These are phyloP conservation scores for Pleurotus eryngii DNA, from an alignment of 768 basidiomycete genomes.

Conservation along the genomic window DNA sequence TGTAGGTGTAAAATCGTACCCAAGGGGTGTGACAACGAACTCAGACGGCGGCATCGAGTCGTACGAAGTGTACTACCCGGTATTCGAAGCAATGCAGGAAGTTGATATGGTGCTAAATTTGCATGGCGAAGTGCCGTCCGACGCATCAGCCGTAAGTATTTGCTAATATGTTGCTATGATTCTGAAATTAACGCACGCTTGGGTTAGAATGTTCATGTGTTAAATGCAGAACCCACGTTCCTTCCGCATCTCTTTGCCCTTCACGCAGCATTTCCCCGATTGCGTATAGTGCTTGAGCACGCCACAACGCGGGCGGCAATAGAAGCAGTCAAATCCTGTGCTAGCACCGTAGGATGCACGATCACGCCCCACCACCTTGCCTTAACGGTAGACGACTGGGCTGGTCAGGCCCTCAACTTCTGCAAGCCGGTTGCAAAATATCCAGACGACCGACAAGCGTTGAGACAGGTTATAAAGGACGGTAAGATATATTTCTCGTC, in stretches of 20 bases:
- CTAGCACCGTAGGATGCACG: conserved; percentile 85
- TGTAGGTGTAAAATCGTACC: conserved; percentile 90
- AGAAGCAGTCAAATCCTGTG: conserved; percentile 77
- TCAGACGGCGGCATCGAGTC: conserved; percentile 95
- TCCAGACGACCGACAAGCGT: conserved; percentile 84
- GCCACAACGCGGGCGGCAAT: conserved; percentile 92
- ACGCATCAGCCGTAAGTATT: conserved; percentile 50
- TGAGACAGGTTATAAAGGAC: conserved; percentile 72
- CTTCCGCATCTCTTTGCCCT: conserved; percentile 83
- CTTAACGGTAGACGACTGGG: conserved; percentile 95
- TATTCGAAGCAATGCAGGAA: conserved; percentile 93
- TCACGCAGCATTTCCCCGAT: conserved; percentile 77
- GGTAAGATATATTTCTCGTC: conserved; percentile 38
- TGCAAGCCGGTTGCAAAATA: conserved; percentile 99
- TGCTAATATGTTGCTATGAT: conserved; percentile 8
- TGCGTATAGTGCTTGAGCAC: conserved; percentile 96
- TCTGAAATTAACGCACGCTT: neutral
- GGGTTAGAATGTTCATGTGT: conserved; percentile 77
- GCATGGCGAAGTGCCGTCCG: conserved; percentile 97
- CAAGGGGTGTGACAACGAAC: conserved; percentile 95
- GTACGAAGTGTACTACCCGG: conserved; percentile 88
- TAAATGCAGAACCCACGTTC: conserved; percentile 91
- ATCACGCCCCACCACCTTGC: conserved; percentile 97
- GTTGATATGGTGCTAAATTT: conserved; percentile 93
- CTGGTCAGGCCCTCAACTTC: conserved; percentile 91